Conservation (phyloP, 1,139 yeast species). For the Pichia sp. region DNA sequence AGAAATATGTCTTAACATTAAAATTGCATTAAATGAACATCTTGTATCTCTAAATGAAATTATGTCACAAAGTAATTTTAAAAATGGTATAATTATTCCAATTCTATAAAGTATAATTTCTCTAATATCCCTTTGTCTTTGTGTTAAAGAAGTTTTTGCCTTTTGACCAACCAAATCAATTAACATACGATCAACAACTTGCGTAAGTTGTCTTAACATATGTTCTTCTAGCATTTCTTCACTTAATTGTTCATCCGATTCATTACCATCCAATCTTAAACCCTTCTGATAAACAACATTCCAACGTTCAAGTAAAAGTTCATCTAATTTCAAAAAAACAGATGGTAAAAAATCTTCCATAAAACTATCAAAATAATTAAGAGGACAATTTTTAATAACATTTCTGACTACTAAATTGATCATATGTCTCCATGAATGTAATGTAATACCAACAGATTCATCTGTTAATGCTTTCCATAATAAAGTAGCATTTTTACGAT, state of each 20-base stretch:
- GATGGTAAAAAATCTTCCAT: slow-evolving; percentile 74
- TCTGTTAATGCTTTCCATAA: slow-evolving; percentile 86
- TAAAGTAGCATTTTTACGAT: slow-evolving; percentile 71
- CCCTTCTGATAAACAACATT: slow-evolving; percentile 62
- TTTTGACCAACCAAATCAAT: slow-evolving; percentile 84
- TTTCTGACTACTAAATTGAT: slow-evolving; percentile 83
- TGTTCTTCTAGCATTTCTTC: slow-evolving; percentile 99
- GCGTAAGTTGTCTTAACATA: slow-evolving; percentile 84
- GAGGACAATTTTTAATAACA: slow-evolving; percentile 84
- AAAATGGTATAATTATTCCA: slow-evolving; percentile 69
- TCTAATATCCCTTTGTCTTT: slow-evolving; percentile 60
- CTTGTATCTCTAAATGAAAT: slow-evolving; percentile 82
- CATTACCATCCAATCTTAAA: slow-evolving; percentile 61
- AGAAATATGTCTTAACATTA: slow-evolving; percentile 67
- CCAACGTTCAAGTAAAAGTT: slow-evolving; percentile 70
- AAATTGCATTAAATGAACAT: slow-evolving; percentile 84
- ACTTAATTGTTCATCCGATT: slow-evolving; percentile 78
- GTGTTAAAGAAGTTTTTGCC: slow-evolving; percentile 33
- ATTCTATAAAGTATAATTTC: slow-evolving; percentile 59
- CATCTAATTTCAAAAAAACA: slow-evolving; percentile 66
- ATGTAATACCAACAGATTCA: slow-evolving; percentile 77
- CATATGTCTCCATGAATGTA: slow-evolving; percentile 97
- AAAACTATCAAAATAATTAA: slow-evolving; percentile 57
- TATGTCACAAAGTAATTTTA: slow-evolving; percentile 69
- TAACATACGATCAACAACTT: slow-evolving; percentile 82